phyloP scores from a whole-genome alignment of 139 green algal species.

The Chlamydomonas schloesseri region DNA sequence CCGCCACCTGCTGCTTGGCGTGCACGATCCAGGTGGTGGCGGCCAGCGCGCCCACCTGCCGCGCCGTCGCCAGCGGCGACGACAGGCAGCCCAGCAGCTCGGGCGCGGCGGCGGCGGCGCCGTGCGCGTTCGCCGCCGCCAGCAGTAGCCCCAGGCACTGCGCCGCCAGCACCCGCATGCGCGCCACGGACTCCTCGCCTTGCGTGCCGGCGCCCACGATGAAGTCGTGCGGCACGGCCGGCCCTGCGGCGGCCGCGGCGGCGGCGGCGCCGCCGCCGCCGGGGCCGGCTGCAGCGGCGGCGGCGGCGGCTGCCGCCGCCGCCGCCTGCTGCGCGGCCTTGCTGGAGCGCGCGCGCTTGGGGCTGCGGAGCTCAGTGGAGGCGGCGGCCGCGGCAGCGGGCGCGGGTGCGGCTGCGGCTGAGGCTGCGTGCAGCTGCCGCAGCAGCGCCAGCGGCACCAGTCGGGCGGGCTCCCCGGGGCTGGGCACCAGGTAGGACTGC shows the following conservation, averaged over 20 bases:
- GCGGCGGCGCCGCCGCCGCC: neutral
- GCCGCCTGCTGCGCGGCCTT: neutral
- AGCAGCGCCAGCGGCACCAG: slow-evolving; percentile 27
- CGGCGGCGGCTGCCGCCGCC: neutral
- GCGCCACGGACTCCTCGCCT: slow-evolving; percentile 56
- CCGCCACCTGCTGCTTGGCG: slow-evolving; percentile 27
- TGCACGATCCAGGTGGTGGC: slow-evolving; percentile 20
- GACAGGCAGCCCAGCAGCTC: slow-evolving; percentile 11
- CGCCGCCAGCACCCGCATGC: slow-evolving; percentile 69
- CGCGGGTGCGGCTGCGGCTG: neutral
- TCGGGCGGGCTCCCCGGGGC: neutral
- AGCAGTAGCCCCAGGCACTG: slow-evolving; percentile 56
- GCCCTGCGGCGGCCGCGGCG: neutral
- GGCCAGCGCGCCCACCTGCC: slow-evolving; percentile 9
- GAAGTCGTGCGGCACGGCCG: slow-evolving; percentile 14
- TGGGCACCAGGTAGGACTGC: slow-evolving; percentile 30
- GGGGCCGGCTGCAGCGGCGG: neutral
- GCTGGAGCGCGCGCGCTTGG: slow-evolving; percentile 1
- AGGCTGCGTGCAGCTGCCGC: neutral
- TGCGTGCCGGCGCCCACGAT: slow-evolving; percentile 29
- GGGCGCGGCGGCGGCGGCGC: neutral
- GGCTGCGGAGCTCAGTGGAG: neutral
- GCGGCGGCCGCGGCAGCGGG: neutral
- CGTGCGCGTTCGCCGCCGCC: slow-evolving; percentile 33
- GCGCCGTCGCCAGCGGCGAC: slow-evolving; percentile 5